Conservation (phyloP, 176 grass and related monocot species). For the Zoysia pacifica region DNA sequence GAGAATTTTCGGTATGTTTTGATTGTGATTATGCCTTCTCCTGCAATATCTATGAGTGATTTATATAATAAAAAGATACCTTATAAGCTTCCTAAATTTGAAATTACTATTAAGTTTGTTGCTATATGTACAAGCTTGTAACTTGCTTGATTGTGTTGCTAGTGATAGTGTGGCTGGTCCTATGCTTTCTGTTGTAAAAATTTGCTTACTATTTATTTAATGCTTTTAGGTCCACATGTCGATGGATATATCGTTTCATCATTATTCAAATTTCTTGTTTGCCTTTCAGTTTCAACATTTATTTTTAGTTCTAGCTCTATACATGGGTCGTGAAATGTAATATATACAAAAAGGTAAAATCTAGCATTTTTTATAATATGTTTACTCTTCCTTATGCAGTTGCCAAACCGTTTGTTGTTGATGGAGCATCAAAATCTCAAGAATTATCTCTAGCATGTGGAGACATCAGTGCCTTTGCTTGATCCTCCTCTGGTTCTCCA, state of each 20-base stretch:
- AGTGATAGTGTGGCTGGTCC: conserved; percentile 4
- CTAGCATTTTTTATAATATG: conserved; percentile 1
- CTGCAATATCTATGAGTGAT: background rate
- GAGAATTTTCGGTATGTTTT: background rate
- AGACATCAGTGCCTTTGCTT: conserved; percentile 70
- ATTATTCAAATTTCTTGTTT: background rate
- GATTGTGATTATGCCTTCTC: conserved; percentile 4
- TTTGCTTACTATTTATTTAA: background rate
- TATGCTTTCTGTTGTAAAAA: background rate
- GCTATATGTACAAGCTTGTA: background rate
- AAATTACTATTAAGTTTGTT: conserved; percentile 1
- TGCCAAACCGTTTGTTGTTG: conserved; percentile 86
- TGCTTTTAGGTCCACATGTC: background rate
- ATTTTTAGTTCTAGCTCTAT: background rate
- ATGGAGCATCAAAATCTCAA: conserved; percentile 91
- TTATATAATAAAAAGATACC: background rate
- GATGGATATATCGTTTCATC: background rate
- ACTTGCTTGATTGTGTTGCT: background rate
- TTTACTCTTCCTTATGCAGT: conserved; percentile 48
- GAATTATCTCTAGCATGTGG: conserved; percentile 82
- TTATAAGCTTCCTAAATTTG: background rate
- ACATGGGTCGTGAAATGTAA: background rate
- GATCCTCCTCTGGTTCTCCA: conserved; percentile 91
- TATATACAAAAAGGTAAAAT: conserved; percentile 14
- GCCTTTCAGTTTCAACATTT: background rate